These are phyloP conservation scores for Populus hybrid DNA, from an alignment of 441 rosid species.

Conservation along the genomic window DNA sequence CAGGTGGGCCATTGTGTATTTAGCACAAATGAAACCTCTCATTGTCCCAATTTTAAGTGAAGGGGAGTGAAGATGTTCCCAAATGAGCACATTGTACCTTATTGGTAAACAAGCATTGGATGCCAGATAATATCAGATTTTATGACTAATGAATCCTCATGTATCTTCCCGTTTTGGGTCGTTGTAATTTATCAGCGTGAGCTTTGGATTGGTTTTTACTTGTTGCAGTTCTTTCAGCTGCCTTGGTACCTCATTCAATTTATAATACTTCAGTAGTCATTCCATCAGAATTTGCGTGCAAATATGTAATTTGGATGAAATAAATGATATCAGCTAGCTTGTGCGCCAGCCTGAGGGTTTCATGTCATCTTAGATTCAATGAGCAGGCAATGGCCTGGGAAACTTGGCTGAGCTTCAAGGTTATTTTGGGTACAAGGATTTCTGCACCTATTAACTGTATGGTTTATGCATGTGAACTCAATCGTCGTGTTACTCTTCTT, in stretches of 20 bases:
- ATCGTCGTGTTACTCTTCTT: too few relatives aligned
- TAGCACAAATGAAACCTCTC: conserved; percentile 94
- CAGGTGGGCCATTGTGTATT: conserved; percentile 97
- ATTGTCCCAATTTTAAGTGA: conserved; percentile 84
- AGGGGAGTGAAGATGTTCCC: conserved; percentile 49
- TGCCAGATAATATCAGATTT: conserved; percentile 18
- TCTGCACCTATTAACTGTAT: neutral
- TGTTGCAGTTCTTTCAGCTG: conserved; percentile 6
- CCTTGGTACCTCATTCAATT: conserved; percentile 22
- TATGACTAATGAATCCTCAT: conserved; percentile 14
- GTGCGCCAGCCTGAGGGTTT: neutral
- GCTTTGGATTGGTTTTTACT: conserved; percentile 21
- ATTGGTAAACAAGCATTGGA: conserved; percentile 24
- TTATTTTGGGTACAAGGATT: neutral
- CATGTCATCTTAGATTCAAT: neutral
- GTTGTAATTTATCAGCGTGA: conserved; percentile 31
- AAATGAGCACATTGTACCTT: conserved; percentile 6
- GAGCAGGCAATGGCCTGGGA: neutral
- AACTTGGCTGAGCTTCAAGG: neutral
- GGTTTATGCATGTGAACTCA: neutral
- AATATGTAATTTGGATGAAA: conserved; percentile 27
- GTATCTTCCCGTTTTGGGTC: conserved; percentile 22
- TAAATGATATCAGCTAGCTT: conserved; percentile 5
- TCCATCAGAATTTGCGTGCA: conserved; percentile 9
- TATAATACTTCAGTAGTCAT: conserved; percentile 10